phyloP scores from a whole-genome alignment of 257 asterid genomes.

The Jasminum sambac region DNA sequence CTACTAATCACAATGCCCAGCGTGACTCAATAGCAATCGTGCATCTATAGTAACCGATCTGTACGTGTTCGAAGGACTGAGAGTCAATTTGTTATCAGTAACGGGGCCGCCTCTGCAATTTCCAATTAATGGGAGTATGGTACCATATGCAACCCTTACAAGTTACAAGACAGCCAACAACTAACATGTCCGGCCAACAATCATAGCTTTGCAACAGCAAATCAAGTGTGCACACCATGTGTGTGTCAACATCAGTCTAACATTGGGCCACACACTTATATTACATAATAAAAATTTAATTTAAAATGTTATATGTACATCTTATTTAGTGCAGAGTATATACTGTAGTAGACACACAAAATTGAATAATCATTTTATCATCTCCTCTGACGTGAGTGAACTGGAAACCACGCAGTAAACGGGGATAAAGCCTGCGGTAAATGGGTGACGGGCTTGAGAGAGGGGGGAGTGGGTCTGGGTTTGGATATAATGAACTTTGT shows the following conservation, averaged over 20 bases:
- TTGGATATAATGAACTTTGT: slow-evolving; percentile 1
- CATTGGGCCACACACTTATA: background rate
- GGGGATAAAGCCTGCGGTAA: too few species aligned
- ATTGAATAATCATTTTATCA: too few species aligned
- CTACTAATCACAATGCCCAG: too few species aligned
- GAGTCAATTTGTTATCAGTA: background rate
- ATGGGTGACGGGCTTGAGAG: too few species aligned
- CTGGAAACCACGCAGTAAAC: too few species aligned
- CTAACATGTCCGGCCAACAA: background rate
- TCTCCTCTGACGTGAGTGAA: too few species aligned
- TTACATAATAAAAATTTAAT: background rate
- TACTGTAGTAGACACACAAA: too few species aligned
- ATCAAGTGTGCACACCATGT: background rate
- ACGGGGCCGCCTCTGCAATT: background rate
- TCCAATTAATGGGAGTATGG: background rate
- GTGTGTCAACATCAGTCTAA: background rate
- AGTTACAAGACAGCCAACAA: background rate
- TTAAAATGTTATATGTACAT: too few species aligned
- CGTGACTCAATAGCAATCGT: too few species aligned
- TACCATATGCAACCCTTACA: background rate
- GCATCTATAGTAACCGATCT: too few species aligned
- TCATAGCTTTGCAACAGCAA: slow-evolving; percentile 1
- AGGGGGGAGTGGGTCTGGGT: background rate
- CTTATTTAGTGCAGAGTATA: too few species aligned
- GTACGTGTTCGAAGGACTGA: background rate